Conservation (phyloP, 2,329 filamentous ascomycete genomes). For the Epichloe baconii region DNA sequence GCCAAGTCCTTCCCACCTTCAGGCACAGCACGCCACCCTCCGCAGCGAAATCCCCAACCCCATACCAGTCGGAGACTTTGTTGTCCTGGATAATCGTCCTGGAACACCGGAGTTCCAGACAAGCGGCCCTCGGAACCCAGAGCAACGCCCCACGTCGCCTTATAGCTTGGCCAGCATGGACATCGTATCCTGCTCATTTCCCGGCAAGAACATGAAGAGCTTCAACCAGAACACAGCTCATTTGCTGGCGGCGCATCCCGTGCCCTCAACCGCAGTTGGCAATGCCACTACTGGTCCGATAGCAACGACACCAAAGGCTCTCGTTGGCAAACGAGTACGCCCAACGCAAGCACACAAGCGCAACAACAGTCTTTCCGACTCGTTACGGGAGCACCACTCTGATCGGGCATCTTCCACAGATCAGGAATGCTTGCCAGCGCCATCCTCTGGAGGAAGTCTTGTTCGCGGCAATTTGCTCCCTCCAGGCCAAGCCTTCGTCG, state of each 20-base stretch:
- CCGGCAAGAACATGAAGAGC: constrained; percentile 34
- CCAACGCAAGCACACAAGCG: constrained; percentile 57
- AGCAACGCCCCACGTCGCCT: constrained; percentile 29
- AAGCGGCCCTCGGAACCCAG: constrained; percentile 10
- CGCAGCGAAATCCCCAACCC: constrained; percentile 33
- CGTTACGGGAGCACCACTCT: constrained; percentile 53
- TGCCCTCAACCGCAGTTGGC: constrained; percentile 35
- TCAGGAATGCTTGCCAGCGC: constrained; percentile 44
- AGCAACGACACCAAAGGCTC: constrained; percentile 43
- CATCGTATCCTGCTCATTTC: constrained; percentile 51
- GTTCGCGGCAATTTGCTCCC: constrained; percentile 78
- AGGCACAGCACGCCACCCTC: constrained; percentile 18
- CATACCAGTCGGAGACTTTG: constrained; percentile 33
- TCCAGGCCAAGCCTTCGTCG: constrained; percentile 69
- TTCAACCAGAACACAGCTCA: constrained; percentile 26
- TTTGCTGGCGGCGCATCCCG: constrained; percentile 42
- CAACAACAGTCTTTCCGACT: constrained; percentile 79
- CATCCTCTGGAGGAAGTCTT: constrained; percentile 66
- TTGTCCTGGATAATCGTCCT: constrained; percentile 31
- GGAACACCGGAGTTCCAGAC: constrained; percentile 31
- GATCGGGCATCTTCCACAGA: constrained; percentile 40
- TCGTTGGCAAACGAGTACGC: constrained; percentile 46
- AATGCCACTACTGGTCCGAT: constrained; percentile 33
- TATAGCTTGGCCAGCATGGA: constrained; percentile 47
- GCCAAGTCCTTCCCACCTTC: constrained; percentile 4